phyloP scores from a whole-genome alignment of 805 yeast genomes.

The Kodamaea fukazawae region DNA sequence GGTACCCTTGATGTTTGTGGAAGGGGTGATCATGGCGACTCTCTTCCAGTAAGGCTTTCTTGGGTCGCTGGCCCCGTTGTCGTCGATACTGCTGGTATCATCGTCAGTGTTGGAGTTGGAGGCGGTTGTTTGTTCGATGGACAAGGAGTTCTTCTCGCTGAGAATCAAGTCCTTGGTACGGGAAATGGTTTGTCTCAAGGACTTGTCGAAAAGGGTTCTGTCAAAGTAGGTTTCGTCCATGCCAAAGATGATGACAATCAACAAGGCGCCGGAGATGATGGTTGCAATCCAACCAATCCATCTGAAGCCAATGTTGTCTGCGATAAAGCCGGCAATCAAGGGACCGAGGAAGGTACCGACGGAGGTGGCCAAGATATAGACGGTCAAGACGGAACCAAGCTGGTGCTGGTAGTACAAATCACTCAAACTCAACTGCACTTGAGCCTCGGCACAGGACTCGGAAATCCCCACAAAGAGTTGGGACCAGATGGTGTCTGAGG shows the following conservation, averaged over 20 bases:
- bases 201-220: constrained; percentile 25
- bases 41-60: constrained; percentile 45
- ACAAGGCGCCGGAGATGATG: constrained; percentile 37
- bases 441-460: constrained; percentile 76
- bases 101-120: constrained; percentile 1
- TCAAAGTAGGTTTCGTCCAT: constrained; percentile 74
- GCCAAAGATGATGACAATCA: constrained; percentile 52
- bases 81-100: not conserved
- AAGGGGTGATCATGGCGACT: constrained; percentile 50
- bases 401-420: constrained; percentile 80
- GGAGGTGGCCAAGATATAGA: constrained; percentile 71
- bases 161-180: constrained; percentile 4
- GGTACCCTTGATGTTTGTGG: constrained; percentile 57
- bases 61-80: constrained; percentile 5
- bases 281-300: constrained; percentile 82
- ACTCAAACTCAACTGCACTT: constrained; percentile 62
- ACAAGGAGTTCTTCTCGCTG: constrained; percentile 1
- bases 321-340: constrained; percentile 70
- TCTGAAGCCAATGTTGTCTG: constrained; percentile 58
- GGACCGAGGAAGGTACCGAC: constrained; percentile 81
- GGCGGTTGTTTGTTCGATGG: not conserved
- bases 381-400: constrained; percentile 66
- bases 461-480: constrained; percentile 78
- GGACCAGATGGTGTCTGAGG: constrained; percentile 70
- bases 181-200: constrained; percentile 4